These are phyloP conservation scores for Kwoniella sp. DNA, from an alignment of 768 basidiomycete genomes.

Conservation along the genomic window DNA sequence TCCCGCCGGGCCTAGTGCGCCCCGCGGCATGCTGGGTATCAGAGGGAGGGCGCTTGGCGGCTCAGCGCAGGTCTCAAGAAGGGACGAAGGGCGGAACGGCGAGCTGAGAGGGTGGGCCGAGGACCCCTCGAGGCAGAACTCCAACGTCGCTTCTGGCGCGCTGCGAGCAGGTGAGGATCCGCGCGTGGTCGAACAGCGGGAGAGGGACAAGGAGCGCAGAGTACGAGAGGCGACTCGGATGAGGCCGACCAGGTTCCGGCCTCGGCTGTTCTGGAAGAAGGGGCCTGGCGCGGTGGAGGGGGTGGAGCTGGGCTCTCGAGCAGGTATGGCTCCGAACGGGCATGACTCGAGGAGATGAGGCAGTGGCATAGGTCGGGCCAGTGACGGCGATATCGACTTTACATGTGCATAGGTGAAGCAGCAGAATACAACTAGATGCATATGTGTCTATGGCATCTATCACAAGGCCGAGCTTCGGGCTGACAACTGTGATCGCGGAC, in stretches of 20 bases:
- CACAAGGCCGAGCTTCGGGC: no score
- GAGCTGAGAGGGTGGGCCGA: slow-evolving; percentile 5
- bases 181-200: not conserved
- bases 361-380: no score
- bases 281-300: slow-evolving; percentile 30
- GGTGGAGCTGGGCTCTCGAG: not conserved
- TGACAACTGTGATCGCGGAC: no score
- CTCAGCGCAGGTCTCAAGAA: not conserved
- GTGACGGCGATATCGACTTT: no score
- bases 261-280: slow-evolving; percentile 36
- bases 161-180: no score
- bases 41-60: not conserved
- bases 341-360: not conserved
- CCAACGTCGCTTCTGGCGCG: no score
- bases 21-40: not conserved
- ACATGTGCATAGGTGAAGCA: no score
- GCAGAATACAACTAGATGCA: not conserved
- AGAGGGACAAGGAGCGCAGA: slow-evolving; percentile 6
- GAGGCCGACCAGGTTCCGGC: slow-evolving; percentile 27
- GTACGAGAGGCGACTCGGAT: slow-evolving; percentile 16
- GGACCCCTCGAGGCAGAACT: no score
- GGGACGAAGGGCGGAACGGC: not conserved
- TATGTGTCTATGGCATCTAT: no score
- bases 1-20: not conserved
- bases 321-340: no score